These are phyloP conservation scores for Exophiala phaeomuriformis DNA, from an alignment of 2,329 filamentous ascomycete species.

Conservation along the genomic window DNA sequence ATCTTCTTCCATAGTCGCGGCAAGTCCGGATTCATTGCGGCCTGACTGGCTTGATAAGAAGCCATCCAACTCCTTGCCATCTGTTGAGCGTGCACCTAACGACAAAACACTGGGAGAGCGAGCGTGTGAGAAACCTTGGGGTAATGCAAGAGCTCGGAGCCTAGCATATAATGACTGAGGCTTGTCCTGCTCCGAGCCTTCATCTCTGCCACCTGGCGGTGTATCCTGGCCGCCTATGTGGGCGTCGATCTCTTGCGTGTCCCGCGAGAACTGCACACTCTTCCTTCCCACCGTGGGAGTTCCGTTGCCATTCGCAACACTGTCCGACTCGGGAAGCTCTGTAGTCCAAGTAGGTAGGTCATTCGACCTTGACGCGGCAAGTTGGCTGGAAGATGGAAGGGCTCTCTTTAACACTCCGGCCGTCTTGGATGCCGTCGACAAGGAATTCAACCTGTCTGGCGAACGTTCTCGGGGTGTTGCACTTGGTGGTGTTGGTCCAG, in stretches of 20 bases:
- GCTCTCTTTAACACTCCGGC: constrained; percentile 12
- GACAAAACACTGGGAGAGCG: constrained; percentile 45
- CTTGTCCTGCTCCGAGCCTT: constrained; percentile 56
- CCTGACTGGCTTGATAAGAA: constrained; percentile 41
- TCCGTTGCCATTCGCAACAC: constrained; percentile 8
- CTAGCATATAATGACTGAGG: constrained; percentile 66
- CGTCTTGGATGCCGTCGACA: constrained; percentile 8
- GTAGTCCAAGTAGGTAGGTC: constrained; percentile 7
- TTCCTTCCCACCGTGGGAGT: constrained; percentile 19
- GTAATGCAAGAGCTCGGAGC: constrained; percentile 63
- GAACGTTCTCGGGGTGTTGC: constrained; percentile 10
- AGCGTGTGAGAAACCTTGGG: constrained; percentile 44
- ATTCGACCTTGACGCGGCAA: constrained; percentile 4
- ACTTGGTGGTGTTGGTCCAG: constrained; percentile 2
- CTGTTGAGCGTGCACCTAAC: constrained; percentile 33
- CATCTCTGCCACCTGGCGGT: constrained; percentile 46
- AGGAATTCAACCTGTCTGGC: constrained; percentile 11
- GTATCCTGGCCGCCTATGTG: constrained; percentile 49
- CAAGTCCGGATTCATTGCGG: constrained; percentile 45
- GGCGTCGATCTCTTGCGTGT: constrained; percentile 45
- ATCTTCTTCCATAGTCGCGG: constrained; percentile 49
- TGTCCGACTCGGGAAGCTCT: constrained; percentile 12
- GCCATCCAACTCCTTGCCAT: constrained; percentile 34
- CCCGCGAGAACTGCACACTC: constrained; percentile 69
- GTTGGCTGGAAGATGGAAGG: constrained; percentile 3